phyloP scores from a whole-genome alignment of 1,284 basidiomycete species.

The Amylostereum areolatum region DNA sequence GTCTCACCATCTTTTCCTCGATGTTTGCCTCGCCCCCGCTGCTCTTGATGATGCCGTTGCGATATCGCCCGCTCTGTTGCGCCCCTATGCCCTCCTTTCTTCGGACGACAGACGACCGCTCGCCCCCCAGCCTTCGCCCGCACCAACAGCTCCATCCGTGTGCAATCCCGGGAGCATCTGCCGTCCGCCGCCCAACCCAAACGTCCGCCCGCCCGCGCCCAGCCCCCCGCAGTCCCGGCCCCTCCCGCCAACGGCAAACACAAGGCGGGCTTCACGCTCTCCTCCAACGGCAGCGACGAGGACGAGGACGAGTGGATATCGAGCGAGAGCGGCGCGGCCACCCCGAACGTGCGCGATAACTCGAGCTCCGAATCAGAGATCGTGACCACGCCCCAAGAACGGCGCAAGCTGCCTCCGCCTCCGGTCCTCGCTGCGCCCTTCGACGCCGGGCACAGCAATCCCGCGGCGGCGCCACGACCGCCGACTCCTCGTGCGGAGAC shows the following conservation, averaged over 20 bases:
- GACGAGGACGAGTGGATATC: slow-evolving; percentile 73
- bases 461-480: too few species aligned
- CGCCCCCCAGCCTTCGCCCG: slow-evolving; percentile 29
- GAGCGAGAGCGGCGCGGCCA: slow-evolving; percentile 66
- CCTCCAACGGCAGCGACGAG: slow-evolving; percentile 41
- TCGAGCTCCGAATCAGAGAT: slow-evolving; percentile 39
- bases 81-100: too few species aligned
- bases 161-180: slow-evolving; percentile 45
- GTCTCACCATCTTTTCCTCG: slow-evolving; percentile 5
- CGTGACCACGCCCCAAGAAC: slow-evolving; percentile 22
- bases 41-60: slow-evolving; percentile 4
- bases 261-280: slow-evolving; percentile 54
- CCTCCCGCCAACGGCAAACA: slow-evolving; percentile 28
- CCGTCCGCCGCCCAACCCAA: slow-evolving; percentile 20
- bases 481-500: too few species aligned
- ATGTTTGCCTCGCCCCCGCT: slow-evolving; percentile 12
- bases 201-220: slow-evolving; percentile 25
- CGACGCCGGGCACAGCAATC: slow-evolving; percentile 20
- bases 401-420: slow-evolving; percentile 12
- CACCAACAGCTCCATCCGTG: slow-evolving; percentile 42
- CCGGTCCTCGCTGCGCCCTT: slow-evolving; percentile 13
- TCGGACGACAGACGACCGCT: slow-evolving; percentile 18
- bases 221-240: slow-evolving; percentile 25
- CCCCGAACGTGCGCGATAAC: slow-evolving; percentile 39
- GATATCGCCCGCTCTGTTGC: too few species aligned